Evolutionary conservation across 257 asterid species (phyloP), one percentile per base, ranked within the genome.

Genomic region (Solanum chilense): DNA sequence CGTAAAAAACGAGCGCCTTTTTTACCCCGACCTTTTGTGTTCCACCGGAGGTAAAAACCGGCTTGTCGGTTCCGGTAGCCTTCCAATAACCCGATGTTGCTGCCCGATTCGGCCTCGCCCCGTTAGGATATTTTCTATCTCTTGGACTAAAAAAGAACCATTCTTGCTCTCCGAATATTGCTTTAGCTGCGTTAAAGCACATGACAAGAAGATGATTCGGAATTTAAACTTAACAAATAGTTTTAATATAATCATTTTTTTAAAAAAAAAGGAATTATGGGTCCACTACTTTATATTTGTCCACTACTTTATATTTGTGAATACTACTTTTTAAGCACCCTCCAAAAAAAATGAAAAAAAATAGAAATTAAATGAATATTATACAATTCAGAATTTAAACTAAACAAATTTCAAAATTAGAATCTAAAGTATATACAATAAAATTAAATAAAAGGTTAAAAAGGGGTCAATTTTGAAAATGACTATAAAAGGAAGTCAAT

Each of bases 91-190:
- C 95, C 7, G 95, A 91, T 1, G 93, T 91, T 0, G 95, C 94
- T 2, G 95, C 95, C 85, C 95, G 86, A 71, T 93, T 93, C 0
- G 95, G 95, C 66, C 95, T 76, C 0, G 93, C 95, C 39, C 95
- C 95, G 86, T 93, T 93, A 0, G 95, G 95, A 12, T 93, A 93
- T 73, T 91, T 93, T 39, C 95, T 31, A 86, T 92, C 95, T 60
- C 95, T 89, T 9, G 95, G 95, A 84, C 95, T 92, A 86, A 92
- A 92, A 23, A 93, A 93, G 56, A 92, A 93, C 95, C 95, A 93
- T 83, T 93, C 95, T 82, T 92, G 94, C 86, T 91, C 95, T 3
- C 95, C 95, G 74, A 93, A 93, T 44, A 84, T 90, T 0, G 95
- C 93, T 89, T 92, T 93, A 12, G 91, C 94, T 92, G 90, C 39